Evolutionary conservation across 192 early-diverging fungal genomes (phyloP), one percentile per base, ranked within the genome.

Genomic region (Neocallimastix lanati): DNA sequence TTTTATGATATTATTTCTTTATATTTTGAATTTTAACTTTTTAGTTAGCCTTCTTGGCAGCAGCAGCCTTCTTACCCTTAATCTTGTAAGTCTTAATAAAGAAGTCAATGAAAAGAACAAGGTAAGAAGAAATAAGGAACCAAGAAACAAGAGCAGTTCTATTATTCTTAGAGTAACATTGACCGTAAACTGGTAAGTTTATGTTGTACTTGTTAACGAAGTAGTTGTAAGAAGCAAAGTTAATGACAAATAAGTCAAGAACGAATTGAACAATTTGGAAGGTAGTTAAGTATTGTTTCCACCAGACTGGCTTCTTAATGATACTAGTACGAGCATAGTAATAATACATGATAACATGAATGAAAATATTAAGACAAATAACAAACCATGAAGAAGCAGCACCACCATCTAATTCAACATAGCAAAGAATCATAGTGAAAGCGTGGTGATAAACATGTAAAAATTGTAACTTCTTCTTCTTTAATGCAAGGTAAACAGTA

Each of bases 401-500:
- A 21, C 40, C 40, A 7, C 93, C 92, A 77, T 87, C 87, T 29
- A 96, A 90, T 86, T 96, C 93, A 76, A 89, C 88, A 80, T 88
- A 95, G 86, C 94, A 95, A n/a, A 96, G 92, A 76, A 92, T 86
- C 89, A 93, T 92, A 77, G 94, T 96, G 88, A 94, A 88, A 28
- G 93, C 89, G 87, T 97, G 95, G 87, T 97, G 95, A 88, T 92
- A 97, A 78, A 92, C 93, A 79, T 97, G 96, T 78, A 97, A 86
- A 87, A 97, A 97, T 85, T 93, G 40, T 78, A 94, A 88, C n/a
- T 89, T 88, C 91, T 93, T 95, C 89, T 93, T 93, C 86, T 90
- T 93, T 35, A 92, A 83, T 27, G 91, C 93, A 29, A 95, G 87
- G 86, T 96, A 97, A 28, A 95, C 85, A 18, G 95, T 97, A 83